Conservation (phyloP, 2,329 filamentous ascomycete genomes). For the Diplodia scrobiculata region DNA sequence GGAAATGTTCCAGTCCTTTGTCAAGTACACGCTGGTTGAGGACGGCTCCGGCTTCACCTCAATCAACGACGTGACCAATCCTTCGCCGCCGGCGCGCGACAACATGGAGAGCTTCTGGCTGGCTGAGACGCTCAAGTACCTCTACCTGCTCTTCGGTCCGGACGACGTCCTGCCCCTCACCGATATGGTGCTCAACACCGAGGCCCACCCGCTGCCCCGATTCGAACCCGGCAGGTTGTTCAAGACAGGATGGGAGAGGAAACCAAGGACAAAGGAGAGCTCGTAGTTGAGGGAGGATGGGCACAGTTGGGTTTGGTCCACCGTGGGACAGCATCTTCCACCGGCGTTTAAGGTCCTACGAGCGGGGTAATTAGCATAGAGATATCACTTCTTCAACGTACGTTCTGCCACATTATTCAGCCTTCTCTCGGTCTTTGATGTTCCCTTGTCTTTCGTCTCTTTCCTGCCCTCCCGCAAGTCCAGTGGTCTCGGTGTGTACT, state of each 20-base stretch:
- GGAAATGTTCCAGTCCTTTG: conserved; percentile 95
- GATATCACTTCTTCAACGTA: conserved; percentile 11
- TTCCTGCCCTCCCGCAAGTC: not conserved
- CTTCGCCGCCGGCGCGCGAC: conserved; percentile 72
- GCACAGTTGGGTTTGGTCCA: not conserved
- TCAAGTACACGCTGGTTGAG: conserved; percentile 78
- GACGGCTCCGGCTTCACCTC: conserved; percentile 82
- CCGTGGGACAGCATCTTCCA: conserved; percentile 13
- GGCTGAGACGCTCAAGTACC: conserved; percentile 95
- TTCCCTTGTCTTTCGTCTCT: not conserved
- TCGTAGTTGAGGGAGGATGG: not conserved
- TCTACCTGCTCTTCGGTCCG: conserved; percentile 90
- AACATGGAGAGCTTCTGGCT: conserved; percentile 99
- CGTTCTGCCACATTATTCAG: not conserved
- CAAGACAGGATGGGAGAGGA: conserved; percentile 77
- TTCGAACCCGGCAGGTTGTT: conserved; percentile 78
- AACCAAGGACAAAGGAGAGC: conserved; percentile 52
- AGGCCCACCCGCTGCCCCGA: conserved; percentile 85
- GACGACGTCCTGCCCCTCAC: conserved; percentile 80
- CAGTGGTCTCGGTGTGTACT: not conserved
- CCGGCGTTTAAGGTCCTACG: conserved; percentile 2
- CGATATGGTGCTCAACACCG: conserved; percentile 90
- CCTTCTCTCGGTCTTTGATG: not conserved
- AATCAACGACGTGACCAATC: conserved; percentile 69
- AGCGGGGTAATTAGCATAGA: conserved; percentile 12